Evolutionary conservation across 257 asterid species (phyloP).

Genomic region (Plantago major): DNA sequence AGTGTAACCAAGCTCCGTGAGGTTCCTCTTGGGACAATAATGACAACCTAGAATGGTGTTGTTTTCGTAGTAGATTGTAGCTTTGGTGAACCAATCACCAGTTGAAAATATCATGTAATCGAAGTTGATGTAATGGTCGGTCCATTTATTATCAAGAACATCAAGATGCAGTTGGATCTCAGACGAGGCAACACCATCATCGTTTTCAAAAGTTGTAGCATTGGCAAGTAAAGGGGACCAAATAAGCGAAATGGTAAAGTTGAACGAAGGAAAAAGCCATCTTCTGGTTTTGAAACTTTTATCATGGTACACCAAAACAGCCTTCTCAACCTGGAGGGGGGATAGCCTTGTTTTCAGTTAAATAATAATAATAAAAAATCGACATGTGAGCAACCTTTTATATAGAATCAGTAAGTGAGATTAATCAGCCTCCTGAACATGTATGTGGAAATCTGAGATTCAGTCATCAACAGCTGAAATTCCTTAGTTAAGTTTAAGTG

Average conservation of each 20-base stretch:
- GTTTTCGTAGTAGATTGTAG: conserved; percentile 57
- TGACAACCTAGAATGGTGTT: conserved; percentile 55
- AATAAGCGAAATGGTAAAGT: conserved; percentile 51
- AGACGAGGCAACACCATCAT: conserved; percentile 54
- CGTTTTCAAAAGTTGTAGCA: conserved; percentile 61
- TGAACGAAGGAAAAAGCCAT: conserved; percentile 69
- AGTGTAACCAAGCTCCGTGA: conserved; percentile 51
- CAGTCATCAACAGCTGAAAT: no score
- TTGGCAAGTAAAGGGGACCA: conserved; percentile 84
- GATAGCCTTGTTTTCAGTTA: not conserved
- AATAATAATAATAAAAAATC: no score
- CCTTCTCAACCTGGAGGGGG: conserved; percentile 52
- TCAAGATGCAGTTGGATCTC: conserved; percentile 71
- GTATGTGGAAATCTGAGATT: no score
- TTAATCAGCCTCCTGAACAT: no score
- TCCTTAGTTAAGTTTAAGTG: no score
- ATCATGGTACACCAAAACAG: conserved; percentile 68
- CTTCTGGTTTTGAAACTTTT: conserved; percentile 46
- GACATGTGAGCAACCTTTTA: no score
- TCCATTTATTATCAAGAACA: conserved; percentile 63
- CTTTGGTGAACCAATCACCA: conserved; percentile 71
- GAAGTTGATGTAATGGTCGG: conserved; percentile 37
- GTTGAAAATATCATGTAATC: conserved; percentile 57
- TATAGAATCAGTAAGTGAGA: no score
- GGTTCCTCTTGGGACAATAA: conserved; percentile 50